Percentiles rank a stretch among this genome's conserved stretches.
Conservation (phyloP, 306 rosid genomes). For the Datisca glomerata region DNA sequence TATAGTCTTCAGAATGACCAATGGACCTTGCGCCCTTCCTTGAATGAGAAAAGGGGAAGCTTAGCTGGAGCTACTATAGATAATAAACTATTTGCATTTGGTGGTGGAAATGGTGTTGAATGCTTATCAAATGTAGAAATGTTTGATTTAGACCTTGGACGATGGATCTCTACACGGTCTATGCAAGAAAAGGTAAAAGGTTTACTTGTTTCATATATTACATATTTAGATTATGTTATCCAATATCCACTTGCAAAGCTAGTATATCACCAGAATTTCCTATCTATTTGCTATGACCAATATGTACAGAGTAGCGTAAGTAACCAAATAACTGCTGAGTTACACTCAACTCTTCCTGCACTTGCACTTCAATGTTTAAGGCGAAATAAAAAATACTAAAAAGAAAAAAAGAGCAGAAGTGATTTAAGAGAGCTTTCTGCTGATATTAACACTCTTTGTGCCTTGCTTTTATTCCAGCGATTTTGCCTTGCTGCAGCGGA, state of each 20-base stretch:
- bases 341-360: too few relatives aligned
- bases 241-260: too few relatives aligned
- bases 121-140: constrained; percentile 40
- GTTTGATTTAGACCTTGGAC: constrained; percentile 54
- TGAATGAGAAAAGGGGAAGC: constrained; percentile 60
- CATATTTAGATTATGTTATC: constrained; percentile 1
- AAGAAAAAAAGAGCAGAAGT: too few relatives aligned
- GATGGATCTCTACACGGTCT: constrained; percentile 46
- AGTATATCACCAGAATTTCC: too few relatives aligned
- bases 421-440: too few relatives aligned
- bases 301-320: too few relatives aligned
- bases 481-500: constrained; percentile 36
- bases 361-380: too few relatives aligned
- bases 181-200: constrained; percentile 45
- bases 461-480: constrained; percentile 29
- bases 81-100: constrained; percentile 34
- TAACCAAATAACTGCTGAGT: too few relatives aligned
- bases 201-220: neutral
- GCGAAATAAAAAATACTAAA: too few relatives aligned
- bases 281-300: too few relatives aligned
- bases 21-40: constrained; percentile 61
- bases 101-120: constrained; percentile 32
- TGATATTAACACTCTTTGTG: too few relatives aligned
- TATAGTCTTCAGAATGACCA: constrained; percentile 32
- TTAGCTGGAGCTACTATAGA: constrained; percentile 36